A percentile compares a stretch with the other conserved stretches of the same genome.
Conservation (phyloP, 2,329 filamentous ascomycete genomes). For the Lasiodiplodia hormozganensis region DNA sequence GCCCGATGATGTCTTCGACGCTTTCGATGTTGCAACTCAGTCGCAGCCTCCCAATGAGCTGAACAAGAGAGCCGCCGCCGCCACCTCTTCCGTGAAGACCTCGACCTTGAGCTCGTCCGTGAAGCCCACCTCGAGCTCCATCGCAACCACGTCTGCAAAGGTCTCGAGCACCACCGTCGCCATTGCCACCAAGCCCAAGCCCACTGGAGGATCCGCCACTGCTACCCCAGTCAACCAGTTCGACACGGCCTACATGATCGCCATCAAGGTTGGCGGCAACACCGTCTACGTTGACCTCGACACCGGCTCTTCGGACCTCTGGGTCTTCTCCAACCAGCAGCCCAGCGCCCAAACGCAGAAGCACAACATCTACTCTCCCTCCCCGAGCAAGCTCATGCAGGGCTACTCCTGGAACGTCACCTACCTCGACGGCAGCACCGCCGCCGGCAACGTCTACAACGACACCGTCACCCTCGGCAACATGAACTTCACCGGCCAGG, state of each 20-base stretch:
- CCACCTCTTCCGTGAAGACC: neutral
- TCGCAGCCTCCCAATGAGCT: neutral
- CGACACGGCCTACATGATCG: constrained; percentile 52
- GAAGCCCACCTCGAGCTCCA: neutral
- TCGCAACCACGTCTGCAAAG: neutral
- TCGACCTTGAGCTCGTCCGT: neutral
- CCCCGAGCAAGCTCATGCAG: constrained; percentile 40
- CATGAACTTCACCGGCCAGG: constrained; percentile 65
- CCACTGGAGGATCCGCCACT: neutral
- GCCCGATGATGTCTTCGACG: constrained; percentile 1
- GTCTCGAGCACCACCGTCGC: neutral
- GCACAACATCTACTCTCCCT: constrained; percentile 65
- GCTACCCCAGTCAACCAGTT: constrained; percentile 31
- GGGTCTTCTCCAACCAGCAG: constrained; percentile 28
- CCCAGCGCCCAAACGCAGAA: constrained; percentile 43
- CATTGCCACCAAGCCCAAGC: no score
- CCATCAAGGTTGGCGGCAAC: constrained; percentile 65
- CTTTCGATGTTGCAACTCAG: constrained; percentile 2
- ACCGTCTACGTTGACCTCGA: constrained; percentile 69
- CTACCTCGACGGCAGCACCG: constrained; percentile 71
- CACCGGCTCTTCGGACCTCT: constrained; percentile 73
- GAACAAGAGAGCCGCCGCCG: neutral
- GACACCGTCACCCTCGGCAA: constrained; percentile 69
- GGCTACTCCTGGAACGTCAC: constrained; percentile 64
- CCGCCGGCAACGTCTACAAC: constrained; percentile 68